These are phyloP conservation scores for Xylaria curta DNA, from an alignment of 495 filamentous ascomycete genomes.

Conservation along the genomic window DNA sequence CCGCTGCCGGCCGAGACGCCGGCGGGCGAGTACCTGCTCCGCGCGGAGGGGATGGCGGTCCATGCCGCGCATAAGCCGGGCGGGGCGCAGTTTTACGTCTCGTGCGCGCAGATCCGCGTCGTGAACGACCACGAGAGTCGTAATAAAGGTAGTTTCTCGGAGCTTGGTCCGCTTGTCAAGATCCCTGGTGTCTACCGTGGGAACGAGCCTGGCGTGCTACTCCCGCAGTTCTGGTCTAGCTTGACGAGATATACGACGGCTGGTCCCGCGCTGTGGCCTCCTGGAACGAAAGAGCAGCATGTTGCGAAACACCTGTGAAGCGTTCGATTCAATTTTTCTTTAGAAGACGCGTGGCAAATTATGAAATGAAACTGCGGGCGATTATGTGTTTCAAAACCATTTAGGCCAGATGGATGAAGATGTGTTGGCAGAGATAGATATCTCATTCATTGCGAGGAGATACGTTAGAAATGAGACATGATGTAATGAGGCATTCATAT, in stretches of 20 bases:
- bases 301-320: conserved; percentile 24
- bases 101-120: conserved; percentile 68
- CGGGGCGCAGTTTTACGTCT: conserved; percentile 65
- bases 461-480: background rate
- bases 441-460: background rate
- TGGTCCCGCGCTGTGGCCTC: conserved; percentile 27
- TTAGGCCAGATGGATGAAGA: background rate
- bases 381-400: background rate
- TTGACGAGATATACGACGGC: conserved; percentile 32
- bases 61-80: conserved; percentile 59
- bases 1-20: conserved; percentile 41
- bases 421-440: background rate
- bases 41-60: conserved; percentile 66
- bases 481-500: background rate
- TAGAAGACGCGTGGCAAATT: too few species aligned
- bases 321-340: too few species aligned
- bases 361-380: background rate
- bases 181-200: conserved; percentile 29
- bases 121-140: background rate
- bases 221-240: conserved; percentile 33
- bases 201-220: conserved; percentile 31
- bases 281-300: conserved; percentile 25
- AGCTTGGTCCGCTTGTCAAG: conserved; percentile 8
- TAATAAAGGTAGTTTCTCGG: background rate
- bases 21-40: conserved; percentile 66